These are phyloP conservation scores for Backusella sp. DNA, from an alignment of 192 early-diverging fungal genomes.

Conservation along the genomic window DNA sequence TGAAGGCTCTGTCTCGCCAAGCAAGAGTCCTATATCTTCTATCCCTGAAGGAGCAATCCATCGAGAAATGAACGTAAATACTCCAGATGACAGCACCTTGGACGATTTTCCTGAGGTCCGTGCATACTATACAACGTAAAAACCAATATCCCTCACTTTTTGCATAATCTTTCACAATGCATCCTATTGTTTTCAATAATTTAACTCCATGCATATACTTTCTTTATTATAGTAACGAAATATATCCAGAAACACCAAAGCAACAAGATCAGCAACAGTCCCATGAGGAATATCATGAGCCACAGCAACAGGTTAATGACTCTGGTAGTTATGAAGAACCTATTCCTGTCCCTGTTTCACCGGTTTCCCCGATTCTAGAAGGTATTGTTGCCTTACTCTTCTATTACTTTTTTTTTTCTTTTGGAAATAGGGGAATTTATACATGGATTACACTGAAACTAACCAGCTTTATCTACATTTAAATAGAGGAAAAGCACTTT, in stretches of 20 bases:
- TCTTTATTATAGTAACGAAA: background rate
- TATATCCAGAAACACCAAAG: background rate
- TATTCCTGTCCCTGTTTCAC: background rate
- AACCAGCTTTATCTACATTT: background rate
- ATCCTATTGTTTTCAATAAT: background rate
- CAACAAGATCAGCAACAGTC: background rate
- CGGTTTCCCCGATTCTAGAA: background rate
- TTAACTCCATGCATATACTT: background rate
- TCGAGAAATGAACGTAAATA: background rate
- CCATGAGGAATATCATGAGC: background rate
- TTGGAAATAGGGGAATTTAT: background rate
- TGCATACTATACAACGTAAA: constrained; percentile 31
- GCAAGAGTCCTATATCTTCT: background rate
- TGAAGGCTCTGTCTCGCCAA: background rate
- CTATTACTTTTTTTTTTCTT: background rate
- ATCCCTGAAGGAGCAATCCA: background rate
- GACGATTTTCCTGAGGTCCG: constrained; percentile 25
- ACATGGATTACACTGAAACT: background rate
- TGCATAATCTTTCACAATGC: background rate
- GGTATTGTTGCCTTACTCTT: background rate
- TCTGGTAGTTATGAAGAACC: background rate
- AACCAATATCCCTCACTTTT: background rate
- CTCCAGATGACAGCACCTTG: background rate
- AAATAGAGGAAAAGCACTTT: background rate
- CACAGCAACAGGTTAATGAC: background rate